Evolutionary conservation across 768 basidiomycete species (phyloP).

Genomic region (Cytidiella melzeri): DNA sequence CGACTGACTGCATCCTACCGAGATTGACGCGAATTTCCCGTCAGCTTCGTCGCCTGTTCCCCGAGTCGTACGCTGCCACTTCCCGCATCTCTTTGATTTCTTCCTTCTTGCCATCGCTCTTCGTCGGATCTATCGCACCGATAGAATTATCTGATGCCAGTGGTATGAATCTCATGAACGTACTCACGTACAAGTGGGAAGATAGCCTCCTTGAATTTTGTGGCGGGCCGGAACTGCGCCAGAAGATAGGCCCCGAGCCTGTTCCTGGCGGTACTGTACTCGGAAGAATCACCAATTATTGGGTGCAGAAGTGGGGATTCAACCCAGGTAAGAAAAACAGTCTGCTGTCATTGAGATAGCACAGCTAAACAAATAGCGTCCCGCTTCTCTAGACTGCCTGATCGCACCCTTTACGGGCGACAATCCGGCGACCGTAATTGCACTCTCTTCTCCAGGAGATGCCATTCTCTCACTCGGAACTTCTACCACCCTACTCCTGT

Average conservation of each 20-base stretch:
- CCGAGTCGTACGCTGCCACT: conserved; percentile 52
- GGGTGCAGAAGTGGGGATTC: conserved; percentile 73
- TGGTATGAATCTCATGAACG: conserved; percentile 86
- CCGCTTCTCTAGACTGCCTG: conserved; percentile 48
- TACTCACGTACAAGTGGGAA: conserved; percentile 71
- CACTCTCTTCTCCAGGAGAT: conserved; percentile 69
- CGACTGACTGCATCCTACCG: conserved; percentile 3
- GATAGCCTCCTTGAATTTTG: conserved; percentile 57
- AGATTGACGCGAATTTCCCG: conserved; percentile 9
- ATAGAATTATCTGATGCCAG: conserved; percentile 87
- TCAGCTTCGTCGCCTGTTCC: conserved; percentile 52
- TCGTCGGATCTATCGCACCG: conserved; percentile 70
- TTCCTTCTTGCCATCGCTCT: conserved; percentile 78
- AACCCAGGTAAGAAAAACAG: conserved; percentile 54
- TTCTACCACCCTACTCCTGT: conserved; percentile 80
- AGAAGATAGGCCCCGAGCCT: conserved; percentile 73
- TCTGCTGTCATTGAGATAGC: background rate
- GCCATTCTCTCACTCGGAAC: conserved; percentile 85
- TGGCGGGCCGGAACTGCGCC: conserved; percentile 58
- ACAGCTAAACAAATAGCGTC: background rate
- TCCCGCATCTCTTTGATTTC: conserved; percentile 73
- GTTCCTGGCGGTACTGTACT: conserved; percentile 64
- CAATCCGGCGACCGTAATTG: conserved; percentile 80
- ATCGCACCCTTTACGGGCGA: conserved; percentile 87
- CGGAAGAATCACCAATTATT: conserved; percentile 63